Percentiles rank a stretch among this genome's conserved stretches.
Evolutionary conservation across 73 alveolate species (phyloP).

Genomic region (Symbiodinium pilosum): DNA sequence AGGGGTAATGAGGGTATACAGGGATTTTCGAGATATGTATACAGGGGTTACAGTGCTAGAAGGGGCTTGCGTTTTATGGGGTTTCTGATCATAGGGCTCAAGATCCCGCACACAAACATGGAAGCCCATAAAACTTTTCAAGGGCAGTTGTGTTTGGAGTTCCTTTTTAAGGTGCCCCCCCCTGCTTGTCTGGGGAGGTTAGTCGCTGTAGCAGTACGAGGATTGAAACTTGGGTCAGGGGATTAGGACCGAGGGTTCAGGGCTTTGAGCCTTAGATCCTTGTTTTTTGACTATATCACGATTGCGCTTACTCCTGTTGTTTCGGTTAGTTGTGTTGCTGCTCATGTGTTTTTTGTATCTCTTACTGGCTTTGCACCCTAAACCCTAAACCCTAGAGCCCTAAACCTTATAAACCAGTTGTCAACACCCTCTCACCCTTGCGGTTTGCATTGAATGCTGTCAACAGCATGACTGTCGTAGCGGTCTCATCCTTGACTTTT

Average conservation of each 20-base stretch:
- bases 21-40: neutral
- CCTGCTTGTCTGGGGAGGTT: no score
- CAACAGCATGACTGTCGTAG: neutral
- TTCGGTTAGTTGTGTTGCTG: no score
- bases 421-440: neutral
- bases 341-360: no score
- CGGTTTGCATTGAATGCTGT: neutral
- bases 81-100: neutral
- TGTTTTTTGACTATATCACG: no score
- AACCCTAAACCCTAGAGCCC: neutral
- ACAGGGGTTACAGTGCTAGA: neutral
- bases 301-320: no score
- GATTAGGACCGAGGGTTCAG: neutral
- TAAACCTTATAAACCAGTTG: neutral
- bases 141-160: neutral
- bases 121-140: neutral
- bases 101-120: neutral
- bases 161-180: neutral
- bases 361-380: neutral
- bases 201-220: neutral
- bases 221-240: neutral
- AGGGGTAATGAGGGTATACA: neutral
- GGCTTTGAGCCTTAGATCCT: neutral
- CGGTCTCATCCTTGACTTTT: no score
- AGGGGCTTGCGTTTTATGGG: neutral